Evolutionary conservation across 1,139 yeast species (phyloP), one percentile per base, ranked within the genome.

Genomic region (Meyerozyma sp.): DNA sequence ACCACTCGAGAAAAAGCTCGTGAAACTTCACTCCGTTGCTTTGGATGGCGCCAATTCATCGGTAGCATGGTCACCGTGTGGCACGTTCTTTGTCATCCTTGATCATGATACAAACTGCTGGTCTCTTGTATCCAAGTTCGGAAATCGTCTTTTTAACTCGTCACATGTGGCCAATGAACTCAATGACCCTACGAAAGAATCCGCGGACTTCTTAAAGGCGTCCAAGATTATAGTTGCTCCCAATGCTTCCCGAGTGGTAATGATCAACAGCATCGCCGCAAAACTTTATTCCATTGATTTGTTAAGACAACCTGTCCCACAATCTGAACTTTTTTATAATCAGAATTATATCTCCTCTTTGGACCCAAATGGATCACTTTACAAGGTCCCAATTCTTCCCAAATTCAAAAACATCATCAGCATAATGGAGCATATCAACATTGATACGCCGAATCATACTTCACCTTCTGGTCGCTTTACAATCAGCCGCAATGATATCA

Each of bases 61-160:
- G 13, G 25, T 50, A 20, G 27, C 32, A 5, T 72, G 77, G 77
- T 61, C 75, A 0, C 59, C 66, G 1, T 61, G 69, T 51, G 77
- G 77, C 3, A 55, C 55, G 18, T 70, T 62, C 45, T 65, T 70
- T 44, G 49, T 55, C 2, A 27, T 61, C 2, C 45, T 62, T 11
- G 54, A 62, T 44, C 32, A 43, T 6, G 43, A 45, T 3, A 49
- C 59, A 14, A 65, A 65, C 1, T 47, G 48, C 32, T 73, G 76
- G 77, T 55, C 58, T 11, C 49, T 70, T 5, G 53, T 57, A 30
- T 63, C 75, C 4, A 65, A 62, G 46, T 70, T 69, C 47, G 77
- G 77, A 1, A 58, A 59, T 34, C 46, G 51, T 3, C 53, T 61
- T 9, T 70, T 68, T 47, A 61, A 58, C 43, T 63, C 74, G 0